Conservation (phyloP, 352 stramenopile genomes). For the Phytophthora pinifolia region DNA sequence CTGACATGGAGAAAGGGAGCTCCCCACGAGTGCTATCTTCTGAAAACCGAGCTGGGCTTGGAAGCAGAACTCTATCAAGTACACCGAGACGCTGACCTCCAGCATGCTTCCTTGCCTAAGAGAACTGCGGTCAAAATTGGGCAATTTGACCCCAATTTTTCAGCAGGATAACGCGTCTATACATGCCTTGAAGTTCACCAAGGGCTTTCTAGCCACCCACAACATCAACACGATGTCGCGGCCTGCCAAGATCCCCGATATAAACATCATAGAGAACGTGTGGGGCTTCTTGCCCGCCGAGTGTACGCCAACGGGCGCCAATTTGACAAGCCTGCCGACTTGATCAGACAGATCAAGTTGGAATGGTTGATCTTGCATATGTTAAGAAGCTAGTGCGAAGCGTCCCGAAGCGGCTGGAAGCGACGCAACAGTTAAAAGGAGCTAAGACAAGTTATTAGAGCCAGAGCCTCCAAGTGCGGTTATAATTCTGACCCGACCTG, state of each 20-base stretch:
- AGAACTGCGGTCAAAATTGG: neutral
- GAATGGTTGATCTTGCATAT: slow-evolving; percentile 7
- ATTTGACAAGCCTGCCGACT: slow-evolving; percentile 16
- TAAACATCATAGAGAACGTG: slow-evolving; percentile 31
- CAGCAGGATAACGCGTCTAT: slow-evolving; percentile 13
- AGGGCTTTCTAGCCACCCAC: slow-evolving; percentile 4
- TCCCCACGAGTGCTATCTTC: too few species aligned
- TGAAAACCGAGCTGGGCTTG: neutral
- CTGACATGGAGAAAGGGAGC: neutral
- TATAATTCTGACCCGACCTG: too few species aligned
- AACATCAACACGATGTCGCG: slow-evolving; percentile 7
- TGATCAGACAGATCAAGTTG: slow-evolving; percentile 2
- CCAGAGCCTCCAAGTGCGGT: too few species aligned
- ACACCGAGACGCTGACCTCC: neutral
- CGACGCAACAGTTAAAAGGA: neutral
- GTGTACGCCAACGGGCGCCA: slow-evolving; percentile 19
- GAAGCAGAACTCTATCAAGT: slow-evolving; percentile 2
- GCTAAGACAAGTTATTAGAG: too few species aligned
- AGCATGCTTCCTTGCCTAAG: neutral
- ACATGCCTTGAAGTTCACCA: slow-evolving; percentile 3
- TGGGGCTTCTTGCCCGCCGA: slow-evolving; percentile 14
- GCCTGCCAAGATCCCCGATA: slow-evolving; percentile 25
- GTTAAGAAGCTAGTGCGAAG: slow-evolving; percentile 1
- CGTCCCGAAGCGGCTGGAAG: slow-evolving; percentile 7
- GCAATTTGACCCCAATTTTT: slow-evolving; percentile 1